These are phyloP conservation scores for Stagonosporopsis vannaccii DNA, from an alignment of 2,329 filamentous ascomycete genomes.

Conservation along the genomic window DNA sequence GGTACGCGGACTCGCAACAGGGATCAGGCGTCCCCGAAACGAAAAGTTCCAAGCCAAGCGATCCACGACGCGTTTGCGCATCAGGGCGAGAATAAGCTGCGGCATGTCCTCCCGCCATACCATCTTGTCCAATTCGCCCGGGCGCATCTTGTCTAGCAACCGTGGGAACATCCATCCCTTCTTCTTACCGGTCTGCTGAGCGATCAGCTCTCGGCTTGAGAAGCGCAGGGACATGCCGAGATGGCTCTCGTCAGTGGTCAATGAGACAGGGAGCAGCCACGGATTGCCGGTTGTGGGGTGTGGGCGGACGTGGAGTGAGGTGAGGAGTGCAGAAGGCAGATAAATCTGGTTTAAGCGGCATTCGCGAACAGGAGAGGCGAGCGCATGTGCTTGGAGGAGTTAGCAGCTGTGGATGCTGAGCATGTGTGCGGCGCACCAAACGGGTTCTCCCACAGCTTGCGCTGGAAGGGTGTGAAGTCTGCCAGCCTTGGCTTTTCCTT, in stretches of 20 bases:
- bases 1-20: constrained; percentile 28
- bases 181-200: constrained; percentile 29
- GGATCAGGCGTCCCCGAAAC: constrained; percentile 31
- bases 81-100: constrained; percentile 48
- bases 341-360: constrained; percentile 59
- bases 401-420: constrained; percentile 5
- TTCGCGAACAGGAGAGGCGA: constrained; percentile 66
- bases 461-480: constrained; percentile 61
- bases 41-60: constrained; percentile 48
- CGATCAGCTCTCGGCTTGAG: constrained; percentile 23
- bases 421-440: constrained; percentile 60
- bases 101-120: constrained; percentile 60
- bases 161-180: constrained; percentile 37
- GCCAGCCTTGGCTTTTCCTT: constrained; percentile 53
- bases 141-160: constrained; percentile 46
- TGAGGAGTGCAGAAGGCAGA: constrained; percentile 69
- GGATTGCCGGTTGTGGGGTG: constrained; percentile 62
- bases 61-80: constrained; percentile 48
- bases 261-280: constrained; percentile 63
- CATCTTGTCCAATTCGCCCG: constrained; percentile 41
- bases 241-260: constrained; percentile 31
- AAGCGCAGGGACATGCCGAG: constrained; percentile 39
- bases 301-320: constrained; percentile 64
- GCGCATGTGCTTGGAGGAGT: constrained; percentile 61
- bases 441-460: constrained; percentile 66